Conservation (phyloP, 2,329 filamentous ascomycete genomes). For the Ceratocystis variospora region DNA sequence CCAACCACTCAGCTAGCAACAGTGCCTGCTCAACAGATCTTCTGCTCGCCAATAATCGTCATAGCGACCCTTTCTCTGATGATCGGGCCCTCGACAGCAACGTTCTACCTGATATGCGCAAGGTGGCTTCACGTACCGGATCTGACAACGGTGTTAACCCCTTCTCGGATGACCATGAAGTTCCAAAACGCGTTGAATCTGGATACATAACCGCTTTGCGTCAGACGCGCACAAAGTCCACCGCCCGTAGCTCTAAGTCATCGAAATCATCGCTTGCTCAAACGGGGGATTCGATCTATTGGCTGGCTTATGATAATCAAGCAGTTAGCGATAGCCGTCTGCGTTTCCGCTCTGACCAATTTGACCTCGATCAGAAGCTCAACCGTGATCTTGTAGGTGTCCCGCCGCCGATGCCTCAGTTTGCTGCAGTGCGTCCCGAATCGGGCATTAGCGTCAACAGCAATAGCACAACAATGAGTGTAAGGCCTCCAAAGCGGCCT, state of each 20-base stretch:
- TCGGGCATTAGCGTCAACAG: conserved; percentile 23
- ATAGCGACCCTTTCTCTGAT: conserved; percentile 38
- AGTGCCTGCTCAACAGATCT: conserved; percentile 28
- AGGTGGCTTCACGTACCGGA: conserved; percentile 20
- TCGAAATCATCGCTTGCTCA: conserved; percentile 22
- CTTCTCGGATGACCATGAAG: conserved; percentile 38
- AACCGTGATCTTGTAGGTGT: conserved; percentile 12
- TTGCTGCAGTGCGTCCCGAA: conserved; percentile 21
- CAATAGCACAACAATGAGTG: conserved; percentile 32
- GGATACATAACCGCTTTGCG: conserved; percentile 36
- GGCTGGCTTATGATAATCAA: conserved; percentile 30
- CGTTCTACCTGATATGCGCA: conserved; percentile 1
- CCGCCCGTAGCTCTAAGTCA: conserved; percentile 22
- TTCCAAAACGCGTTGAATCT: conserved; percentile 27
- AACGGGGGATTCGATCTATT: conserved; percentile 30
- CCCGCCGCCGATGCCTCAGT: conserved; percentile 20
- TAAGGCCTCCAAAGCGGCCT: conserved; percentile 21
- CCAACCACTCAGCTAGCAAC: conserved; percentile 22
- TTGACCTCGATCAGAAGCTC: conserved; percentile 40
- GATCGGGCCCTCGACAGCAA: conserved; percentile 30
- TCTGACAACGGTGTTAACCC: conserved; percentile 25
- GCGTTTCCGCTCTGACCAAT: conserved; percentile 50
- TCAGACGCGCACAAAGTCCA: conserved; percentile 37
- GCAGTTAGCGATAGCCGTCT: conserved; percentile 34
- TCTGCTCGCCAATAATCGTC: conserved; percentile 30